Evolutionary conservation across 306 rosid genomes (phyloP).

Genomic region (Cicer arietinum): DNA sequence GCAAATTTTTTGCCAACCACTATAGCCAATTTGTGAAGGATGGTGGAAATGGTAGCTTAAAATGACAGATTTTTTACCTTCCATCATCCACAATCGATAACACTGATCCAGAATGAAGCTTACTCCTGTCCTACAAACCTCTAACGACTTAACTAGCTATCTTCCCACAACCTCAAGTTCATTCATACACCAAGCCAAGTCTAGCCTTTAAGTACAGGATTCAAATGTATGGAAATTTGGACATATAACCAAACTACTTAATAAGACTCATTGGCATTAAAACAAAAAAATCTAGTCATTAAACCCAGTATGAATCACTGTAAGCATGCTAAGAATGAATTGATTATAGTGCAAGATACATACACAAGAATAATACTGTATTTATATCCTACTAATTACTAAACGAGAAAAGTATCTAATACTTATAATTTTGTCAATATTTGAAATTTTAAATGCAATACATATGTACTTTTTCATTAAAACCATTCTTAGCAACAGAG

Average conservation of each 20-base stretch:
- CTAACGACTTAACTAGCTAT: neutral
- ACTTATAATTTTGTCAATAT: neutral
- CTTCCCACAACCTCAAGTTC: constrained; percentile 5
- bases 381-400: neutral
- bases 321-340: constrained; percentile 23
- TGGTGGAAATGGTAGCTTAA: too few species aligned
- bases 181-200: constrained; percentile 19
- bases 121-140: constrained; percentile 21
- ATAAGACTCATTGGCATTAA: constrained; percentile 15
- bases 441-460: neutral
- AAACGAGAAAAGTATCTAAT: neutral
- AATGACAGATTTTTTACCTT: too few species aligned
- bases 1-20: too few species aligned
- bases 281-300: neutral
- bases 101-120: neutral
- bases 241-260: neutral
- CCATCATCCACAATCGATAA: too few species aligned
- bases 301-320: neutral
- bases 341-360: neutral
- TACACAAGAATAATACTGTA: neutral
- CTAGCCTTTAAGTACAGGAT: neutral
- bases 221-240: neutral
- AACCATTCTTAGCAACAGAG: neutral
- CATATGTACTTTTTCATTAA: neutral
- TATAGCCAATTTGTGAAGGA: too few species aligned